Conservation (phyloP, 2,329 filamentous ascomycete species). For the Myriosclerotinia duriaeana region DNA sequence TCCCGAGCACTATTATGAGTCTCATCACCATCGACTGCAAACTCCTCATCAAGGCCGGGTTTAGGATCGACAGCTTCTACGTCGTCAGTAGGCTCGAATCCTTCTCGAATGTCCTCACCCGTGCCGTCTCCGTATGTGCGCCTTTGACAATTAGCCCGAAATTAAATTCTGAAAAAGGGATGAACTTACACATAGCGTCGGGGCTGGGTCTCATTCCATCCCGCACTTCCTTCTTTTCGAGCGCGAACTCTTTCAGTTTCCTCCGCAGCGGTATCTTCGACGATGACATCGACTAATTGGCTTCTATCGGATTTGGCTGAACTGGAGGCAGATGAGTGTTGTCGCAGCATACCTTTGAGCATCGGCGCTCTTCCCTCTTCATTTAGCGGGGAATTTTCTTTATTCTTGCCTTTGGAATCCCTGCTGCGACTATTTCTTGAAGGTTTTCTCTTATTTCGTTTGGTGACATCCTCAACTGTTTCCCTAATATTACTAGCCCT, state of each 20-base stretch:
- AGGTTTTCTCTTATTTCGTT: conserved; percentile 40
- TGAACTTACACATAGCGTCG: conserved; percentile 54
- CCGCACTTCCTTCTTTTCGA: conserved; percentile 60
- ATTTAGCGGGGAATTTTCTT: conserved; percentile 28
- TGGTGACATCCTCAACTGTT: conserved; percentile 40
- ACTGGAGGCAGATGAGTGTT: conserved; percentile 50
- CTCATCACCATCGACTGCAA: conserved; percentile 38
- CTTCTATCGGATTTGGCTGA: conserved; percentile 56
- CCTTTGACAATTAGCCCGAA: conserved; percentile 37
- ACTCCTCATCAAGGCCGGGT: conserved; percentile 38
- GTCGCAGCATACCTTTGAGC: conserved; percentile 44
- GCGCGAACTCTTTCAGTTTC: conserved; percentile 60
- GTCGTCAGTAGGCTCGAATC: conserved; percentile 51
- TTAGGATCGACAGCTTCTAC: conserved; percentile 46
- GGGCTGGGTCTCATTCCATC: conserved; percentile 56
- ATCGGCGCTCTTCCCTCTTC: conserved; percentile 40
- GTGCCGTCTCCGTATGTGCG: conserved; percentile 49
- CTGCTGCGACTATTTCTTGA: conserved; percentile 29
- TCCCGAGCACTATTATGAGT: conserved; percentile 36
- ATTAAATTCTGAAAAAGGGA: background rate
- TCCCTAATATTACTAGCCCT: conserved; percentile 44
- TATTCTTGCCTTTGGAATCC: conserved; percentile 38
- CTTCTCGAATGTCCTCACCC: conserved; percentile 53
- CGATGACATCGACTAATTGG: conserved; percentile 65
- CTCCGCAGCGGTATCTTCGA: conserved; percentile 63